A percentile compares a stretch with the other conserved stretches of the same genome.
Evolutionary conservation across 257 asterid species (phyloP).

Genomic region (Gynochthodes officinalis): DNA sequence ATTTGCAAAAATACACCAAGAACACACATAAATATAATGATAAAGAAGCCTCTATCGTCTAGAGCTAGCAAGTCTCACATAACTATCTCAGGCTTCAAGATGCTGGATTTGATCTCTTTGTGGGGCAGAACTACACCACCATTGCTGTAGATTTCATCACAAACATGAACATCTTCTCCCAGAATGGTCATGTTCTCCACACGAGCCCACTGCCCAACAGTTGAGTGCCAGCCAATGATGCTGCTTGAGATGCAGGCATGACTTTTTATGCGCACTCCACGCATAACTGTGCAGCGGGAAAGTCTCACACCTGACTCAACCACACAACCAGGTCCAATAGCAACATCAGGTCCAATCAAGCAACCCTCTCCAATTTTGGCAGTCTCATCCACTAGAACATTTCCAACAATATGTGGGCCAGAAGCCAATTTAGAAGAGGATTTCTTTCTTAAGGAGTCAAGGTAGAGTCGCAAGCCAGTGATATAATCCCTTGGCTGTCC

Average conservation of each 20-base stretch:
- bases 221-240: constrained; percentile 93
- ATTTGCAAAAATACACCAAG: not conserved
- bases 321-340: constrained; percentile 78
- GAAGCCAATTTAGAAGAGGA: constrained; percentile 57
- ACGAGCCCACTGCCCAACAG: constrained; percentile 90
- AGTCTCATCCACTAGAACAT: constrained; percentile 68
- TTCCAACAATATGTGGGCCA: constrained; percentile 63
- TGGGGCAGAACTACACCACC: constrained; percentile 90
- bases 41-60: constrained; percentile 21
- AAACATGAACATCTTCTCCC: constrained; percentile 86
- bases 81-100: constrained; percentile 76
- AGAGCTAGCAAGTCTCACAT: constrained; percentile 47
- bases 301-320: constrained; percentile 88
- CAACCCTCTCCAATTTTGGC: constrained; percentile 86
- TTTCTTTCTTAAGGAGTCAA: constrained; percentile 63
- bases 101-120: constrained; percentile 86
- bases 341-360: constrained; percentile 86
- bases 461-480: constrained; percentile 67
- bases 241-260: constrained; percentile 76
- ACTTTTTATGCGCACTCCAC: constrained; percentile 77
- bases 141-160: constrained; percentile 78
- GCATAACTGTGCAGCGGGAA: constrained; percentile 84
- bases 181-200: constrained; percentile 92
- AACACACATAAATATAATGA: constrained; percentile 8
- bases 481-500: constrained; percentile 94